Conservation (phyloP, 768 basidiomycete genomes). For the Hortiboletus flavorubellus region DNA sequence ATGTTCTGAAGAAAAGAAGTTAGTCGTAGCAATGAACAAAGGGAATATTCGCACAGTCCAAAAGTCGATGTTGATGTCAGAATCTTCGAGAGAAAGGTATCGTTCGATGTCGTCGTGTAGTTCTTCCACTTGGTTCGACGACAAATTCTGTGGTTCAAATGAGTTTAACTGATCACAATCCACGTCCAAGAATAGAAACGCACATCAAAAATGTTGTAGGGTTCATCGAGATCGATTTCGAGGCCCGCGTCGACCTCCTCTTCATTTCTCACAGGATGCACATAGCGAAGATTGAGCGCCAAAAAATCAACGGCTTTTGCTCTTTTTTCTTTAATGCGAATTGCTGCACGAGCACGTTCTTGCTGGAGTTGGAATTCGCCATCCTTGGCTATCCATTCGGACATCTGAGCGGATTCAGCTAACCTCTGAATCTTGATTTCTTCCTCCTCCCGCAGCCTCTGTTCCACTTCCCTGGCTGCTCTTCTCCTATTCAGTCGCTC, state of each 20-base stretch:
- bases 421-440: constrained; percentile 83
- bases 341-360: constrained; percentile 84
- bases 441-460: constrained; percentile 87
- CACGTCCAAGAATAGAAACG: constrained; percentile 25
- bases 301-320: constrained; percentile 99
- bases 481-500: constrained; percentile 87
- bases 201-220: constrained; percentile 96
- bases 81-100: constrained; percentile 83
- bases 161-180: background rate
- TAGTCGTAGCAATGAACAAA: background rate
- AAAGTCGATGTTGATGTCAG: constrained; percentile 87
- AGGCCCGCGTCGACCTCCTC: constrained; percentile 83
- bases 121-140: constrained; percentile 85
- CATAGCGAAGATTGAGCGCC: constrained; percentile 93
- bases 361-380: constrained; percentile 97
- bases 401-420: constrained; percentile 96
- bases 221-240: constrained; percentile 98
- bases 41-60: constrained; percentile 71
- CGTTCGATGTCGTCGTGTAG: constrained; percentile 92
- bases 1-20: constrained; percentile 63
- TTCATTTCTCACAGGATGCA: constrained; percentile 70
- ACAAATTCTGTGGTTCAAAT: constrained; percentile 61
- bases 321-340: constrained; percentile 92
- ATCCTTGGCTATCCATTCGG: constrained; percentile 96
- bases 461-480: constrained; percentile 90